Evolutionary conservation across 2,329 filamentous ascomycete genomes (phyloP), one percentile per base, ranked within the genome.

Genomic region (Alternaria consortialis): DNA sequence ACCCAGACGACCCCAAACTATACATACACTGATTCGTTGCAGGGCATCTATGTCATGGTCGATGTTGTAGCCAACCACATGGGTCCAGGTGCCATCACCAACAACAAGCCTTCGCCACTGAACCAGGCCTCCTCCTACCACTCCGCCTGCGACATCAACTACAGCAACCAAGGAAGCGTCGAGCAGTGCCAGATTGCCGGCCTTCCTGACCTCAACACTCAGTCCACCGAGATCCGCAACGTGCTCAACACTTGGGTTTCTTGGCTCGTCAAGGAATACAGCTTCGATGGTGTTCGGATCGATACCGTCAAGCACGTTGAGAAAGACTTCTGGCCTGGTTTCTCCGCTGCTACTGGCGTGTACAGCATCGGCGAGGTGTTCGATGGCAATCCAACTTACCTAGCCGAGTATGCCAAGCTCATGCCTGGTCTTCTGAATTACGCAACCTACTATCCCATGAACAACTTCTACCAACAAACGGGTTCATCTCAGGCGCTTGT

Each of bases 381-480:
- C 52, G 80, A 87, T 32, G 86, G 86, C 29, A 79, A 85, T 63
- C 81, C 85, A 1, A 62, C 74, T 8, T 87, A 86, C 65, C 77
- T 86, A 0, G 78, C 82, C 20, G 82, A 82, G 9, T 90, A 87
- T 69, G 82, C 87, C 43, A 76, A 80, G 48, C 74, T 82, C 56
- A 83, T 89, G 79, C 81, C 81, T n/a, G 87, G 87, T 13, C 75
- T 90, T 31, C 77, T 90, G 62, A 88, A 90, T 77, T 90, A 88
- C 65, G 82, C 86, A 0, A 74, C 80, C 67, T 86, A 80, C 66
- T 80, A 80, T 56, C 70, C 74, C 0, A 74, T 80, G 71, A 79
- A 74, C 55, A 72, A 70, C 34, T 77, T 77, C 48, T 79, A 76
- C 63, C 73, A 75, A 44, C 74, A 77, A 42, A 73, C 60, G 31